Percentiles rank a stretch among this genome's conserved stretches.
Conservation (phyloP, 2,329 filamentous ascomycete genomes). For the Sporothrix schenckii region DNA sequence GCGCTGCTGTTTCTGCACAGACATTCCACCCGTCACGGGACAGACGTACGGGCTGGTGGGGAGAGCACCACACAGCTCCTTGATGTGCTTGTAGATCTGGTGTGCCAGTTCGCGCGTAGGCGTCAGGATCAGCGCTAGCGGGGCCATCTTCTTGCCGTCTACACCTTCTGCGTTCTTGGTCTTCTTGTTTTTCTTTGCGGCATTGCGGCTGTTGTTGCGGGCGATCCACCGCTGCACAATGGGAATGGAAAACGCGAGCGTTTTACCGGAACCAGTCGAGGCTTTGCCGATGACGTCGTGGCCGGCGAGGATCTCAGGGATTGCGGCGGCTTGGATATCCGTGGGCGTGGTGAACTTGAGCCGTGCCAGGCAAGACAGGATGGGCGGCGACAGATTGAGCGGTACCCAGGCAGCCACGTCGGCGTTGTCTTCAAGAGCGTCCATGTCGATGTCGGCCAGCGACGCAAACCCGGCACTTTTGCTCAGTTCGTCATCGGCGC, state of each 20-base stretch:
- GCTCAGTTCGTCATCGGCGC: conserved; percentile 47
- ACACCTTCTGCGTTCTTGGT: neutral
- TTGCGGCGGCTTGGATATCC: conserved; percentile 74
- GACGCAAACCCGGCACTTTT: conserved; percentile 57
- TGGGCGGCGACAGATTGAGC: conserved; percentile 71
- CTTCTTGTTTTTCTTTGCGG: conserved; percentile 35
- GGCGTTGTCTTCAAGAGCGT: conserved; percentile 55
- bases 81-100: conserved; percentile 83
- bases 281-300: conserved; percentile 96
- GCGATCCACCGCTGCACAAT: conserved; percentile 81
- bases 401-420: conserved; percentile 79
- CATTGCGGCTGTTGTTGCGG: conserved; percentile 39
- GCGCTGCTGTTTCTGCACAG: conserved; percentile 91
- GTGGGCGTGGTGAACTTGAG: conserved; percentile 82
- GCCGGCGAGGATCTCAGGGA: conserved; percentile 79
- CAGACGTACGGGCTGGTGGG: conserved; percentile 71
- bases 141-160: conserved; percentile 40
- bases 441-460: conserved; percentile 54
- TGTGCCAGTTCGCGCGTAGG: conserved; percentile 93
- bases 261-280: conserved; percentile 95
- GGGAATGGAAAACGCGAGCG: conserved; percentile 89
- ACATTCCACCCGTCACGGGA: conserved; percentile 87
- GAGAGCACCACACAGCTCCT: conserved; percentile 67
- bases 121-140: conserved; percentile 80
- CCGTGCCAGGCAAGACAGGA: conserved; percentile 73